Evolutionary conservation across 2,329 filamentous ascomycete species (phyloP), one percentile per base, ranked within the genome.

Genomic region (Diaporthe velutina): DNA sequence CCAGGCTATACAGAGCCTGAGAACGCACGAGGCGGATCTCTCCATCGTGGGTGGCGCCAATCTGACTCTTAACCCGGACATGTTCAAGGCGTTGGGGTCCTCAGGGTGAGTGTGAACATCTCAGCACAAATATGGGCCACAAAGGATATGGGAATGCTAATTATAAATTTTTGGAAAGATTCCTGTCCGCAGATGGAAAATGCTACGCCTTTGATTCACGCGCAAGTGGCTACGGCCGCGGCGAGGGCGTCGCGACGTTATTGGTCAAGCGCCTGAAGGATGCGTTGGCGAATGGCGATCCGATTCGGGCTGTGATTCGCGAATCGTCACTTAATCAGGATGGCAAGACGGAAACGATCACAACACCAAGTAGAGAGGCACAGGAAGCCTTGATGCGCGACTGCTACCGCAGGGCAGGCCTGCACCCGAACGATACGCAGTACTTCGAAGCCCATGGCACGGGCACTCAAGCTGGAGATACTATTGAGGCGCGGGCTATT

Each of bases 281-380:
- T 12, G 74, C 74, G 0, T 30, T 76, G 4, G n/a, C 19, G 6
- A 58, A 6, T 1, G 55, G 55, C 15, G 40, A 72, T 8, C 22
- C 50, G 1, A 40, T 72, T n/a, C 25, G 70, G 0, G 70, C 70
- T 4, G 42, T 72, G 2, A 82, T 88, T 45, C 82, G 84, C 38
- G 83, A 80, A 30, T 84, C 83, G 2, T 83, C 79, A 4, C 76
- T 84, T 28, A 87, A 85, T 74, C 79, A 84, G 71, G 87, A 89
- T 75, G 88, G 88, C 35, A 80, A 81, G 30, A 88, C 86, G 0
- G 66, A 10, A 42, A 83, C 82, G 7, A 84, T 86, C 71, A 85
- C 83, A 57, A 75, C 80, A 17, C 82, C 84, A 4, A 83, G 79
- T 42, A 73, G 78, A 1, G 76, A 77, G 28, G 82, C 83, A 10